Evolutionary conservation across 352 stramenopile species (phyloP).

Genomic region (Albugo laibachii): DNA sequence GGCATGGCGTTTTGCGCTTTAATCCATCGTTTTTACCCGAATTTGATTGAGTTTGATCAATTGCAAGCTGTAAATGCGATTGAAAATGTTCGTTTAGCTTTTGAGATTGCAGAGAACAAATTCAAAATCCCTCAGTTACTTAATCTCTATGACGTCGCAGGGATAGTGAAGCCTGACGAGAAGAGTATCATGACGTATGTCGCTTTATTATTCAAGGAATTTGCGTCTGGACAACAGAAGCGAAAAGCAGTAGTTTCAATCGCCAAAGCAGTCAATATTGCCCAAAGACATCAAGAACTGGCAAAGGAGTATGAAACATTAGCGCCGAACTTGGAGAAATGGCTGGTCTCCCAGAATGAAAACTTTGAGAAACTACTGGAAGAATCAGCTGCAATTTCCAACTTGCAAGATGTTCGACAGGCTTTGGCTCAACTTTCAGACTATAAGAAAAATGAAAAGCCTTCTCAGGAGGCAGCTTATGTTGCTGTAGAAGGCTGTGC

Average conservation of each 20-base stretch:
- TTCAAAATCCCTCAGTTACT: constrained; percentile 78
- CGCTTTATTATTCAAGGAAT: constrained; percentile 82
- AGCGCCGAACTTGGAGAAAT: constrained; percentile 49
- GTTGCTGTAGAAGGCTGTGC: constrained; percentile 60
- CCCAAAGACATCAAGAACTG: constrained; percentile 73
- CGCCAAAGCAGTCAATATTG: constrained; percentile 79
- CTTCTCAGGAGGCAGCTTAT: constrained; percentile 57
- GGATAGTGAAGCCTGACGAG: constrained; percentile 72
- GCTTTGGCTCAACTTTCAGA: constrained; percentile 41
- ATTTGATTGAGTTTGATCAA: constrained; percentile 62
- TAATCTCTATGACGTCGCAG: constrained; percentile 70
- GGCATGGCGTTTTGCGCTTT: constrained; percentile 81
- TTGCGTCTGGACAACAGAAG: constrained; percentile 77
- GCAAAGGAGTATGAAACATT: constrained; percentile 49
- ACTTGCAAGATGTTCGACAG: constrained; percentile 48
- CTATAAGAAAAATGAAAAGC: constrained; percentile 80
- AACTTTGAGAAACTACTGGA: constrained; percentile 37
- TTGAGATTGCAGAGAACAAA: constrained; percentile 65
- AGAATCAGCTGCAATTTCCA: constrained; percentile 20
- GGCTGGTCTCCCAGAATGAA: constrained; percentile 43
- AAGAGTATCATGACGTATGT: constrained; percentile 87
- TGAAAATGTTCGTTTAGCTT: constrained; percentile 65
- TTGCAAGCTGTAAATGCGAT: constrained; percentile 37
- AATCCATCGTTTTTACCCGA: constrained; percentile 80
- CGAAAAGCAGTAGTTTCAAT: constrained; percentile 80